These are phyloP conservation scores for carrot (Daucus carota) DNA, from an alignment of 129 eudicot species.

Conservation along the genomic window DNA sequence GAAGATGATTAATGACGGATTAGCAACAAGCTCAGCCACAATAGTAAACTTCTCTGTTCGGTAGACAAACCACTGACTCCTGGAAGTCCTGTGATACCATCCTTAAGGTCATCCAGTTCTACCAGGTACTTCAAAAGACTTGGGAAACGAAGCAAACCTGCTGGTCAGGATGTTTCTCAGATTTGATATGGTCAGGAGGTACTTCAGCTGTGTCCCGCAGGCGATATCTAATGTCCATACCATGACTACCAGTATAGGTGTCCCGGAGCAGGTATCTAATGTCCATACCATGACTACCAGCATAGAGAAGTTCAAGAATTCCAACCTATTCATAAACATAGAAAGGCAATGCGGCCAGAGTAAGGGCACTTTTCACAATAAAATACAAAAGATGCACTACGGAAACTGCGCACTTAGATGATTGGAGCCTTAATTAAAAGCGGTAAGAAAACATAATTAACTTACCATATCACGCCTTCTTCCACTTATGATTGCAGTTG, in stretches of 20 bases:
- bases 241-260: no score
- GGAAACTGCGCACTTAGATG: not conserved
- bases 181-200: no score
- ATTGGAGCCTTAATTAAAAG: not conserved
- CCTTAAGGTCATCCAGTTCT: conserved; percentile 48
- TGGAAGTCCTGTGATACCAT: conserved; percentile 68
- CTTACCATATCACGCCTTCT: conserved; percentile 77
- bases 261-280: conserved; percentile 57
- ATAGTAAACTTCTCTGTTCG: conserved; percentile 76
- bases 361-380: not conserved
- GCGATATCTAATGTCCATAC: no score
- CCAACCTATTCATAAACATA: conserved; percentile 81
- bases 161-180: conserved; percentile 43
- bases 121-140: conserved; percentile 27
- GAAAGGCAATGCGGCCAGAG: conserved; percentile 1
- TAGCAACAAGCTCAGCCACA: conserved; percentile 90
- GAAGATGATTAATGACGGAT: conserved; percentile 85
- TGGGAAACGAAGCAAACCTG: conserved; percentile 37
- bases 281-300: conserved; percentile 98
- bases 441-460: not conserved
- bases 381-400: not conserved
- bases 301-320: conserved; percentile 62
- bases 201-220: no score
- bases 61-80: conserved; percentile 72
- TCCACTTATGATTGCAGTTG: conserved; percentile 88